These are phyloP conservation scores for Vaccinium myrtillus DNA, from an alignment of 148 eudicot genomes.

Conservation along the genomic window DNA sequence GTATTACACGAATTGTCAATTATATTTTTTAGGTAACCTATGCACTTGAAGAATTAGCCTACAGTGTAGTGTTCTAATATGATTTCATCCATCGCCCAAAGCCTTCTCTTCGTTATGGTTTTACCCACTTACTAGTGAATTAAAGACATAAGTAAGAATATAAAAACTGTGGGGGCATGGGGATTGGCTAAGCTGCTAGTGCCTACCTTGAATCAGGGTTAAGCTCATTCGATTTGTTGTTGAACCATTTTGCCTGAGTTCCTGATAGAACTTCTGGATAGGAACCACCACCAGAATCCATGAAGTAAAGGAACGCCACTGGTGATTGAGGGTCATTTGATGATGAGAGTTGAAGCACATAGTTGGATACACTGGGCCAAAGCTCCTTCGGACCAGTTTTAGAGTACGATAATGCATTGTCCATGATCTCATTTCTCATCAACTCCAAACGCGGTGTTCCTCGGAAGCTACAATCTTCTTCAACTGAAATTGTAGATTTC, in stretches of 20 bases:
- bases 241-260: constrained; percentile 77
- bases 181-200: not conserved
- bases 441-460: constrained; percentile 71
- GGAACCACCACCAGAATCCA: constrained; percentile 98
- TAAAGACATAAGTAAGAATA: not conserved
- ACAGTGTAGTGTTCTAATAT: not conserved
- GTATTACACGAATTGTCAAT: not conserved
- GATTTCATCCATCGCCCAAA: not conserved
- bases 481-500: constrained; percentile 27
- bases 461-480: constrained; percentile 52
- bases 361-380: constrained; percentile 91
- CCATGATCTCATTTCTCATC: constrained; percentile 54
- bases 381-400: constrained; percentile 55
- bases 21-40: not conserved
- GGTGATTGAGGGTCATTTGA: constrained; percentile 38
- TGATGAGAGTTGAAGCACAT: constrained; percentile 58
- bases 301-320: constrained; percentile 63
- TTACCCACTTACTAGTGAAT: not conserved
- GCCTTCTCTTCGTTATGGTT: not conserved
- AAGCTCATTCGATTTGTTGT: constrained; percentile 49
- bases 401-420: constrained; percentile 47
- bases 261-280: constrained; percentile 82
- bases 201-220: constrained; percentile 74
- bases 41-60: not conserved
- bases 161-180: not conserved